Percentiles rank a stretch among this genome's conserved stretches.
phyloP scores from a whole-genome alignment of 352 stramenopile species.

The Pythium biforme region DNA sequence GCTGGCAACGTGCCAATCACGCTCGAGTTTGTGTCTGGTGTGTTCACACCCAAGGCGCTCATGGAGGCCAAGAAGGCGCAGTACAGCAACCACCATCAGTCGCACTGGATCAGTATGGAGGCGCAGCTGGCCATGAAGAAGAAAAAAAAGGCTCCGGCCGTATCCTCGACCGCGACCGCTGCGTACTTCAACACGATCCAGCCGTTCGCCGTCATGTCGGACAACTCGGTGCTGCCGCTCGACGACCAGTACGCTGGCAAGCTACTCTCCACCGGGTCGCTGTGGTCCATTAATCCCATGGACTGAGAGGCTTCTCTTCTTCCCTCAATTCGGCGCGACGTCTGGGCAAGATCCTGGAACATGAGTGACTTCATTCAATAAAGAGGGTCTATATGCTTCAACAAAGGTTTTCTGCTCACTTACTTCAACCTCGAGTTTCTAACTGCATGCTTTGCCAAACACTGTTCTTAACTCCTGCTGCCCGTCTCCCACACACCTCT shows the following conservation, averaged over 20 bases:
- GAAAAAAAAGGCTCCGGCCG: slow-evolving; percentile 24
- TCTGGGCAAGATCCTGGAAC: too few relatives aligned
- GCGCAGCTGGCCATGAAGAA: slow-evolving; percentile 26
- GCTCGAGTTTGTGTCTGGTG: slow-evolving; percentile 27
- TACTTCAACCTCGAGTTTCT: slow-evolving; percentile 19
- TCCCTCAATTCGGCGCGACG: too few relatives aligned
- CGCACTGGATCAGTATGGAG: slow-evolving; percentile 27
- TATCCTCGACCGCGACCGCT: slow-evolving; percentile 18
- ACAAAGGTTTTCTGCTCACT: background rate
- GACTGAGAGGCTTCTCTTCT: too few relatives aligned
- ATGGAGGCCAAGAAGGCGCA: slow-evolving; percentile 24
- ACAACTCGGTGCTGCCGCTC: slow-evolving; percentile 27
- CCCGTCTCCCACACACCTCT: background rate
- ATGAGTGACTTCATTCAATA: slow-evolving; percentile 15
- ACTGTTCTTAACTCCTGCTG: slow-evolving; percentile 12
- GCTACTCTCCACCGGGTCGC: background rate
- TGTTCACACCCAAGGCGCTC: slow-evolving; percentile 28
- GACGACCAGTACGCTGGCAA: slow-evolving; percentile 33
- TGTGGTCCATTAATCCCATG: slow-evolving; percentile 30
- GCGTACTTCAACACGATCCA: slow-evolving; percentile 35
- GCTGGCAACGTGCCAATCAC: slow-evolving; percentile 24
- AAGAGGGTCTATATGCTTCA: slow-evolving; percentile 2
- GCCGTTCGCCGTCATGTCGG: slow-evolving; percentile 29
- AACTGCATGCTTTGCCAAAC: slow-evolving; percentile 22
- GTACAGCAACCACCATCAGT: slow-evolving; percentile 5